These are phyloP conservation scores for Ophiostoma australiae DNA, from an alignment of 2,329 filamentous ascomycete genomes.

Conservation along the genomic window DNA sequence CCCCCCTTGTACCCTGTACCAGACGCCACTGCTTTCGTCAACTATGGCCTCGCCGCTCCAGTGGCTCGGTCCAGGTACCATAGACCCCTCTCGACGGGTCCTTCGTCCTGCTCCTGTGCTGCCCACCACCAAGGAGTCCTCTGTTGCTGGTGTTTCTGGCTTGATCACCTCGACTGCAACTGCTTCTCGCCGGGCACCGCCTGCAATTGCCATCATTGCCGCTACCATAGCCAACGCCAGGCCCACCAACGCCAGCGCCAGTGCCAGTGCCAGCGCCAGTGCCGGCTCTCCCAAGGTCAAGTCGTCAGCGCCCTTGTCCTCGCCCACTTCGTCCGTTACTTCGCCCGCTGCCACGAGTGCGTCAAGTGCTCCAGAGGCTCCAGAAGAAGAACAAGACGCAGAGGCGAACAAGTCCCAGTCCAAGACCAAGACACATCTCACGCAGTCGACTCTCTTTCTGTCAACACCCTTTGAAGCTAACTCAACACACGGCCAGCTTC, in stretches of 20 bases:
- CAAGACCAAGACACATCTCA: background rate
- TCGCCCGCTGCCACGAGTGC: background rate
- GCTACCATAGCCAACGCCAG: background rate
- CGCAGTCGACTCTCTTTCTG: background rate
- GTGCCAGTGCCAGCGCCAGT: background rate
- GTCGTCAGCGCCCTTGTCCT: slow-evolving; percentile 6
- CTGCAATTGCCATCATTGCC: background rate
- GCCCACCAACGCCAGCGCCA: background rate
- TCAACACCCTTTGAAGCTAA: background rate
- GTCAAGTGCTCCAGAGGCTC: background rate
- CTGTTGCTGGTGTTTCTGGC: background rate
- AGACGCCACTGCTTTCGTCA: slow-evolving; percentile 4
- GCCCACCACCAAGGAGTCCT: slow-evolving; percentile 14
- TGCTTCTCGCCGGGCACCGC: slow-evolving; percentile 1
- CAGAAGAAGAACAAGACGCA: background rate
- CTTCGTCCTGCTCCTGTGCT: slow-evolving; percentile 14
- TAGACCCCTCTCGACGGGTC: slow-evolving; percentile 24
- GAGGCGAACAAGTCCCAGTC: background rate
- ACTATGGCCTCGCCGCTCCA: slow-evolving; percentile 10
- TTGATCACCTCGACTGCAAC: background rate
- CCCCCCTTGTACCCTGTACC: slow-evolving; percentile 7
- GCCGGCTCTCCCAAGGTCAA: background rate
- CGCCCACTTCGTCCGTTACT: slow-evolving; percentile 1
- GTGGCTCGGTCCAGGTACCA: slow-evolving; percentile 28
- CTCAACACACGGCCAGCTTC: background rate